Evolutionary conservation across 352 stramenopile genomes (phyloP), one percentile per base, ranked within the genome.

Genomic region (Thraustochytrium striatum): DNA sequence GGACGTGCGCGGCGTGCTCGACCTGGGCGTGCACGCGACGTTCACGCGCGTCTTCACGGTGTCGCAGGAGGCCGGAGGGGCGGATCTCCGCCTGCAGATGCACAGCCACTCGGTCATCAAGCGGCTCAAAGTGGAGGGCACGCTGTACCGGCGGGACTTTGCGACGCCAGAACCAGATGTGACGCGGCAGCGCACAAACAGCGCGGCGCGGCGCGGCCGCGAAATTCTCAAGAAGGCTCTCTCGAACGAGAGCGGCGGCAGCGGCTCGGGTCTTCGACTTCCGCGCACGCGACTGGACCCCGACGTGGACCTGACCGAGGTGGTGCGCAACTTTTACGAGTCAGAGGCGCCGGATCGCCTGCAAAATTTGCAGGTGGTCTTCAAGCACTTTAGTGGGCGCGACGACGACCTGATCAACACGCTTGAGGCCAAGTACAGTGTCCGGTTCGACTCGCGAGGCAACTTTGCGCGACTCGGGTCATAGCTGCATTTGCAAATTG

Each of bases 341-440:
- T 21, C 25, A 1, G 33, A 55, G 9, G 65, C 65, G 8, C 65
- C 65, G 3, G 65, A 75, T 3, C 65, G 65, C 30, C 39, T 75
- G 9, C 28, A 8, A 7, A 75, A 75, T 33, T 43, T 75, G 19
- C 41, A 75, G 30, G 61, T 72, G 58, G 65, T 75, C 25, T 75
- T 75, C 36, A 9, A 68, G 7, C 65, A 75, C 50, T 75, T 75
- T 61, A 43, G 9, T 8, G 52, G 39, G 7, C 43, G 65, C 8
- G 65, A 75, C 65, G 39, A 75, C 52, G 65, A 75, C 30, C 65
- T 75, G 32, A 75, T 75, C 65, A 75, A 70, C 25, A 75, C 65
- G 28, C 21, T 75, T 13, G 65, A 75, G 65, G 65, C 41, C 16
- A 75, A 75, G 52, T 75, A 75, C 36, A 7, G 25, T 32, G 65